Conservation (phyloP, 306 rosid species). For the Dalbergia oliveri region DNA sequence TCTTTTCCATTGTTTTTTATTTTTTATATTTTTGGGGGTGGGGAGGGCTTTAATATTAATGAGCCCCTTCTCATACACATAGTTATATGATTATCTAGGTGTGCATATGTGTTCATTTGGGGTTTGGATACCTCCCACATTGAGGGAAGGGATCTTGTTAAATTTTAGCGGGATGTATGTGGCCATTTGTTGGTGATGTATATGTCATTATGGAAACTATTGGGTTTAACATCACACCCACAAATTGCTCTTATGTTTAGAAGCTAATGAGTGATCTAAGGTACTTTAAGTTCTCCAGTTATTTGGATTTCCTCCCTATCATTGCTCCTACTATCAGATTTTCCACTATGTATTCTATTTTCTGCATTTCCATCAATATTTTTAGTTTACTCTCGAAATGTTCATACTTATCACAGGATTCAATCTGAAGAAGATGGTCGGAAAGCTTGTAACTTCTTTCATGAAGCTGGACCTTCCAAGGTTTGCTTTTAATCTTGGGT, state of each 20-base stretch:
- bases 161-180: conserved; percentile 32
- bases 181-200: conserved; percentile 14
- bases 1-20: neutral
- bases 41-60: neutral
- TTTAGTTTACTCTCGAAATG: conserved; percentile 24
- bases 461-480: conserved; percentile 84
- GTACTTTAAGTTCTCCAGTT: neutral
- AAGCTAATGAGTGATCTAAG: conserved; percentile 32
- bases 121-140: conserved; percentile 18
- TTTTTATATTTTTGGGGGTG: neutral
- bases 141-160: conserved; percentile 17
- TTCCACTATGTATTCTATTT: conserved; percentile 1
- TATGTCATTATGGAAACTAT: conserved; percentile 10
- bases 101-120: neutral
- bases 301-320: no score
- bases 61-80: conserved; percentile 12
- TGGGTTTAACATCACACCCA: neutral
- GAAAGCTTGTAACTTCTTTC: conserved; percentile 82
- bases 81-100: neutral
- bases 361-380: neutral
- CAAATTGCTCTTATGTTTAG: conserved; percentile 6
- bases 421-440: conserved; percentile 81
- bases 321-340: no score
- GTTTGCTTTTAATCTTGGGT: conserved; percentile 47
- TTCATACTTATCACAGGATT: conserved; percentile 61